Evolutionary conservation across 305 asterid genomes (phyloP).

Genomic region (Fraxinus floribunda): DNA sequence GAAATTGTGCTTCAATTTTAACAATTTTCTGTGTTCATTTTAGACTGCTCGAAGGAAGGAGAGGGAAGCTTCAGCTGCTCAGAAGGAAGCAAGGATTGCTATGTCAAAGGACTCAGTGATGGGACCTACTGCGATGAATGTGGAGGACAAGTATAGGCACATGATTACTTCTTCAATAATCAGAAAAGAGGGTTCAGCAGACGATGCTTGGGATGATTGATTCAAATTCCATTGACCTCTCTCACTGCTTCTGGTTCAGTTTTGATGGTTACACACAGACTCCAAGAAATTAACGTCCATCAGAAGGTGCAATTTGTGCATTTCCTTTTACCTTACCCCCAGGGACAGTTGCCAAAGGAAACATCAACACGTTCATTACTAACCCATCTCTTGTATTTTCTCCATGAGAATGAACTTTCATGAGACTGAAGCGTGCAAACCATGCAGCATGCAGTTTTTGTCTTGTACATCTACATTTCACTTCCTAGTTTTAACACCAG

Average conservation of each 20-base stretch:
- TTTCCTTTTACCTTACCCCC: background rate
- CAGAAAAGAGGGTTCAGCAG: constrained; percentile 77
- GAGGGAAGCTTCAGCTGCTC: constrained; percentile 74
- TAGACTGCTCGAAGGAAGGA: constrained; percentile 82
- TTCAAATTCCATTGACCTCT: background rate
- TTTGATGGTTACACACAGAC: background rate
- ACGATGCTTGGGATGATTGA: constrained; percentile 88
- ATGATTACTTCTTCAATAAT: constrained; percentile 57
- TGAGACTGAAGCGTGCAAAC: constrained; percentile 11
- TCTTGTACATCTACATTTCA: constrained; percentile 27
- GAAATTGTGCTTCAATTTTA: background rate
- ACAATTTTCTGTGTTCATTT: background rate
- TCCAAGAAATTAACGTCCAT: background rate
- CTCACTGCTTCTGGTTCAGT: background rate
- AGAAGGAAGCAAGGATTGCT: constrained; percentile 53
- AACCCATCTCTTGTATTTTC: background rate
- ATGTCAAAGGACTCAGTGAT: constrained; percentile 49
- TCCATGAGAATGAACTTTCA: background rate
- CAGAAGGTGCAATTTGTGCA: constrained; percentile 6
- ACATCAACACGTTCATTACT: background rate
- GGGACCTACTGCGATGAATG: constrained; percentile 50
- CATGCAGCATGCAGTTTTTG: constrained; percentile 19
- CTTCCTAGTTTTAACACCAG: background rate
- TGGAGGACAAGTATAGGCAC: constrained; percentile 79
- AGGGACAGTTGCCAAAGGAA: background rate